Evolutionary conservation across 345 rosid genomes (phyloP), one percentile per base, ranked within the genome.

Genomic region (Trapa incisa): DNA sequence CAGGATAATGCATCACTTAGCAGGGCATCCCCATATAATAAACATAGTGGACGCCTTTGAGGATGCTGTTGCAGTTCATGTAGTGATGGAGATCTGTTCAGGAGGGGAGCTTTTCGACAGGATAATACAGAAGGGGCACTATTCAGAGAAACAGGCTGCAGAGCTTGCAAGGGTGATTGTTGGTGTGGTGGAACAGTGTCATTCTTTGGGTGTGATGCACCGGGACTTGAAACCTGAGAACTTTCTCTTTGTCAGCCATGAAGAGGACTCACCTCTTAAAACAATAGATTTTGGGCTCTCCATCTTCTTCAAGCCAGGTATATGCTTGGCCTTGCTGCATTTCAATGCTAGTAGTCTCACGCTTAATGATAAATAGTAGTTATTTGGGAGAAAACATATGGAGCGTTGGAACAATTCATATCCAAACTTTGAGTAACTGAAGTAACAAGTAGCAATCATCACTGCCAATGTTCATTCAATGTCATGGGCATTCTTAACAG

Each of bases 211-310:
- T 58, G 98, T 92, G 7, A 92, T 89, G 95, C 98, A 92, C 63
- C 77, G 98, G 54, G 98, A 92, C 73, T 83, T 92, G 76, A 92
- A 92, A 81, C 98, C 98, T n/a, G 98, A 92, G 80, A 92, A 92
- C 80, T 92, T 92, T 71, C 87, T 92, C 29, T 91, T 91, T 76
- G 79, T 84, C 2, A 77, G 38, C 67, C 81, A 88, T 2, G 80
- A 82, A 38, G 97, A 91, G 81, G 94, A 89, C 3, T 76, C 94
- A 12, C 79, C 83, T 0, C 89, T 91, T 16, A 91, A 91, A 68
- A 83, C 94, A 8, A 91, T 91, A 5, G 97, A 91, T 56, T 91
- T 91, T 74, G 97, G 97, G 37, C 96, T 91, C 75, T 91, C 97
- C 2, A 78, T 87, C 69, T 91, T 89, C 82, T 91, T 91, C 71